Evolutionary conservation across 78 protist genomes (phyloP), one percentile per base, ranked within the genome.

Genomic region (Diacronema lutheri): DNA sequence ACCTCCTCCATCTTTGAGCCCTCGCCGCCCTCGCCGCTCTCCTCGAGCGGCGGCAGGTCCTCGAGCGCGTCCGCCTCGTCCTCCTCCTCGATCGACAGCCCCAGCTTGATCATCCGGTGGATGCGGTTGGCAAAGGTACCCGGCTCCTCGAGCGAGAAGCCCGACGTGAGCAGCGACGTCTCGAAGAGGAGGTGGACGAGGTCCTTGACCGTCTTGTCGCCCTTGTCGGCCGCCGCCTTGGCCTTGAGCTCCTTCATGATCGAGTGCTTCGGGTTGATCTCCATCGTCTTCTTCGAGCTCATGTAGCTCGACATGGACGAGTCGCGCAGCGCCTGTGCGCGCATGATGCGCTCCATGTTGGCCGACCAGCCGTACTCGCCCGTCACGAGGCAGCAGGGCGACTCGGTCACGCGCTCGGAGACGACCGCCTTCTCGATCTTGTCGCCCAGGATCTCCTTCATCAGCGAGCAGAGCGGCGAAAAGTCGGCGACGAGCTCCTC

Each of bases 281-380:
- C 99, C 85, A 98, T 56, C 31, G 97, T 96, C 96, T 97, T 98
- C 94, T 96, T 95, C 56, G 95, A 79, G 37, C 92, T 83, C 99
- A 97, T 98, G 96, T 95, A 95, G 64, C 95, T 72, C 31, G 96
- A 87, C 97, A 97, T 95, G 87, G 96, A 83, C 61, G 78, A 38
- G 91, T 99, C 99, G 81, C 98, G 96, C 37, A 97, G 97, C 16
- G 99, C 99, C 94, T 99, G 99, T 35, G 98, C 97, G 95, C 96
- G 96, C 99, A 99, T 97, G 97, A 99, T 96, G 82, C 99, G 92
- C 94, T 97, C 98, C 99, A 98, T 97, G 93, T 98, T 96, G 88
- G 99, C 99, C 40, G 98, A 93, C 99, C 99, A 97, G 71, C 99
- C 99, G 87, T 83, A 96, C 93, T 97, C 98, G 84, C 96, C 94